Percentiles rank a stretch among this genome's conserved stretches.
phyloP scores from a whole-genome alignment of 495 filamentous ascomycete species.

The Penicillium longicatenatum region DNA sequence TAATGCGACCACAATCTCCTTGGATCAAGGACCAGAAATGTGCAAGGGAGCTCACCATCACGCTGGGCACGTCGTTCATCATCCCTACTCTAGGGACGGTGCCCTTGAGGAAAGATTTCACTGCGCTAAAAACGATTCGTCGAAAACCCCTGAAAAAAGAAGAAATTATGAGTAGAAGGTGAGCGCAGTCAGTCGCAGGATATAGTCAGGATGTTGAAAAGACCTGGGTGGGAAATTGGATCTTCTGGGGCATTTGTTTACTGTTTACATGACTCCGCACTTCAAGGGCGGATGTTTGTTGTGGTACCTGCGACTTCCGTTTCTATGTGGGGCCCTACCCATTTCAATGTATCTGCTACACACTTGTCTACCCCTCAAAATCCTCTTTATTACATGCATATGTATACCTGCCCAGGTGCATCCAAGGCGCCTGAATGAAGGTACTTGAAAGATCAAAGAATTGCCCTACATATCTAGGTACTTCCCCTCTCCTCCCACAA shows the following conservation, averaged over 20 bases:
- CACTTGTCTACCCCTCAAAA: slow-evolving; percentile 1
- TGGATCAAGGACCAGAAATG: slow-evolving; percentile 11
- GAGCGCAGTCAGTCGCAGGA: neutral
- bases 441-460: neutral
- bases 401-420: slow-evolving; percentile 5
- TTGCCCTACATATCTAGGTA: slow-evolving; percentile 5
- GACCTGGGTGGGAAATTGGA: neutral
- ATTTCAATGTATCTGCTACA: slow-evolving; percentile 10
- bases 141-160: slow-evolving; percentile 1
- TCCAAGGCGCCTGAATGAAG: neutral
- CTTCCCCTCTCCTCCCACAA: neutral
- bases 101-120: slow-evolving; percentile 18
- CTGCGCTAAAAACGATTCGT: neutral
- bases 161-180: slow-evolving; percentile 1
- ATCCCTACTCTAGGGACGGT: slow-evolving; percentile 22
- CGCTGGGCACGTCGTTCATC: slow-evolving; percentile 12
- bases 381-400: neutral
- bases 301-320: slow-evolving; percentile 22
- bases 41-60: slow-evolving; percentile 23
- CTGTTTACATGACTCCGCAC: slow-evolving; percentile 35
- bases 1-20: slow-evolving; percentile 3
- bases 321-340: neutral
- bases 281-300: slow-evolving; percentile 34
- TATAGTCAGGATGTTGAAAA: neutral
- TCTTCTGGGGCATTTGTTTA: slow-evolving; percentile 8